phyloP scores from a whole-genome alignment of 495 filamentous ascomycete species.

The Aspergillus bridgeri region DNA sequence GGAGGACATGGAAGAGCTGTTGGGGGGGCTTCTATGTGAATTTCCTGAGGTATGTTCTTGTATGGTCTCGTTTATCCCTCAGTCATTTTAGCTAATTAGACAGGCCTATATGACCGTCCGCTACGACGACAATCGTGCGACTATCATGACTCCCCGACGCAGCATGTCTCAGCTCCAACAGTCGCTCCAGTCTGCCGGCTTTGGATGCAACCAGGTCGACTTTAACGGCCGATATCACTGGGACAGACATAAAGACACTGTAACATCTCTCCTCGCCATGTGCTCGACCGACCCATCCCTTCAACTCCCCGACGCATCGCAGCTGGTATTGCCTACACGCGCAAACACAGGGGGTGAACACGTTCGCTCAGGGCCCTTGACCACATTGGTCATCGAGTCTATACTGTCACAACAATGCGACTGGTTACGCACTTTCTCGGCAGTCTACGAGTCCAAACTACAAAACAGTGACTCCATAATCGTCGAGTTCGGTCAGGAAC shows the following conservation, averaged over 20 bases:
- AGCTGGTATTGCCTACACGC: slow-evolving; percentile 25
- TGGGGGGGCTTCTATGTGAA: slow-evolving; percentile 2
- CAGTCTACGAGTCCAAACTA: slow-evolving; percentile 13
- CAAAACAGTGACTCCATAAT: slow-evolving; percentile 19
- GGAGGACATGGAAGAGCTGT: background rate
- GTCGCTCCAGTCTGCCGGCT: slow-evolving; percentile 33
- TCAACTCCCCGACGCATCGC: slow-evolving; percentile 36
- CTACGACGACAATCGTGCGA: slow-evolving; percentile 20
- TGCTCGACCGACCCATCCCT: slow-evolving; percentile 14
- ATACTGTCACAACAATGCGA: slow-evolving; percentile 40
- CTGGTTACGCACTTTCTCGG: slow-evolving; percentile 38
- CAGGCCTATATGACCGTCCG: slow-evolving; percentile 21
- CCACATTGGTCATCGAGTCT: slow-evolving; percentile 10
- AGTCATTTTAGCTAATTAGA: background rate
- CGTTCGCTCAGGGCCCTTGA: slow-evolving; percentile 1
- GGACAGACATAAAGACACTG: slow-evolving; percentile 7
- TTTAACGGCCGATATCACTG: slow-evolving; percentile 25
- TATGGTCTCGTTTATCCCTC: slow-evolving; percentile 22
- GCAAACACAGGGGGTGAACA: slow-evolving; percentile 22
- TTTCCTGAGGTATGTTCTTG: slow-evolving; percentile 16
- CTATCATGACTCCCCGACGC: slow-evolving; percentile 18
- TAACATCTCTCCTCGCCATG: slow-evolving; percentile 11
- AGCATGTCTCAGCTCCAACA: slow-evolving; percentile 10
- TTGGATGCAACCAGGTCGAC: slow-evolving; percentile 22
- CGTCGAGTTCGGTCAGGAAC: slow-evolving; percentile 40